Conservation (phyloP, 2,329 filamentous ascomycete genomes). For the Thielaviopsis euricoi region DNA sequence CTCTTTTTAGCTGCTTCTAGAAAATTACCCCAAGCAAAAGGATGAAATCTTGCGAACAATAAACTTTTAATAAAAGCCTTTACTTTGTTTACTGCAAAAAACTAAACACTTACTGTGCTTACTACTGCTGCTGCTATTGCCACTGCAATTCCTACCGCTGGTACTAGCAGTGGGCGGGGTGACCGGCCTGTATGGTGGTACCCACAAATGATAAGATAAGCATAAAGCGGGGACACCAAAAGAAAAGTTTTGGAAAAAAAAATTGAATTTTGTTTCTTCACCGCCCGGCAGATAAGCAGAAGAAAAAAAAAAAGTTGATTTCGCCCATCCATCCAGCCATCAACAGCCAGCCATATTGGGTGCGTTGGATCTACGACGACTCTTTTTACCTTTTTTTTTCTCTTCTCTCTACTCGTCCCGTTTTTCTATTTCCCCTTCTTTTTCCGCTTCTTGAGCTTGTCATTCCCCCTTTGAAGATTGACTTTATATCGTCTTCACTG, state of each 20-base stretch:
- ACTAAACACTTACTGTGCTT: too few relatives aligned
- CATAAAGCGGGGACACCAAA: conserved; percentile 11
- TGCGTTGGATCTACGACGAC: neutral
- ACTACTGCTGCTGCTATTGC: too few relatives aligned
- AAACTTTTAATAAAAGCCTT: too few relatives aligned
- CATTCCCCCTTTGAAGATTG: neutral
- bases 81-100: too few relatives aligned
- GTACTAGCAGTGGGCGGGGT: too few relatives aligned
- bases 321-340: conserved; percentile 2
- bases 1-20: neutral
- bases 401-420: neutral
- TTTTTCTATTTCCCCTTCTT: neutral
- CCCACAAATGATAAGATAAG: conserved; percentile 16
- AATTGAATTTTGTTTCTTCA: neutral
- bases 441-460: neutral
- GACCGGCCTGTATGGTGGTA: neutral
- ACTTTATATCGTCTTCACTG: conserved; percentile 9
- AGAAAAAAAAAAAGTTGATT: conserved; percentile 6
- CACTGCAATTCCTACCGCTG: too few relatives aligned
- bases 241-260: conserved; percentile 13
- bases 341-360: neutral
- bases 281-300: neutral
- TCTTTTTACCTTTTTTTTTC: conserved; percentile 2
- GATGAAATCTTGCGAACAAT: too few relatives aligned
- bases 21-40: neutral